A percentile compares a stretch with the other conserved stretches of the same genome.
Evolutionary conservation across 192 early-diverging fungal genomes (phyloP).

Genomic region (Backusella morwellensis): DNA sequence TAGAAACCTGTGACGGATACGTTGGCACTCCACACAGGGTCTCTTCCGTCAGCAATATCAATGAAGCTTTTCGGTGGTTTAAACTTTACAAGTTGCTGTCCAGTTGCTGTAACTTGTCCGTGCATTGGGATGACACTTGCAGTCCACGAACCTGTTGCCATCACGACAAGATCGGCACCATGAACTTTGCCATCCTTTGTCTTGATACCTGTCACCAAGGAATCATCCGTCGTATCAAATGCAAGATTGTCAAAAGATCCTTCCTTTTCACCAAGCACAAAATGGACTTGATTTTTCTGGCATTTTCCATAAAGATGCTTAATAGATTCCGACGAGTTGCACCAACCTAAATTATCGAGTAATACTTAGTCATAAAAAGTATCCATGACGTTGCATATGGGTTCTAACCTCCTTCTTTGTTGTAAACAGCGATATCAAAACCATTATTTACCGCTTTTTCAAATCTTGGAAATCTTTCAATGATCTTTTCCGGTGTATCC

Average conservation of each 20-base stretch:
- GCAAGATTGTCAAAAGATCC: background rate
- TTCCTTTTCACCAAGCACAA: background rate
- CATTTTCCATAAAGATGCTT: slow-evolving; percentile 29
- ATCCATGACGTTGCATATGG: background rate
- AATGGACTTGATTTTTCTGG: slow-evolving; percentile 17
- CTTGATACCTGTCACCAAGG: slow-evolving; percentile 32
- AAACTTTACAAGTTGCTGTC: slow-evolving; percentile 54
- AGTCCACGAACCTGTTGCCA: slow-evolving; percentile 55
- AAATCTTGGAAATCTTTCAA: slow-evolving; percentile 27
- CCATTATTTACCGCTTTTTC: slow-evolving; percentile 21
- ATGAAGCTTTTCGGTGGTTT: slow-evolving; percentile 21
- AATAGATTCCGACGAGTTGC: slow-evolving; percentile 29
- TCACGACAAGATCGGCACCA: slow-evolving; percentile 35
- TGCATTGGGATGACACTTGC: slow-evolving; percentile 42
- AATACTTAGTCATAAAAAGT: background rate
- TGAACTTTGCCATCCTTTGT: slow-evolving; percentile 43
- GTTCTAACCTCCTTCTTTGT: slow-evolving; percentile 28
- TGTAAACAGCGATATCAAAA: slow-evolving; percentile 26
- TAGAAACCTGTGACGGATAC: slow-evolving; percentile 38
- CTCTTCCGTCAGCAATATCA: slow-evolving; percentile 3
- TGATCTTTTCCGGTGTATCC: slow-evolving; percentile 13
- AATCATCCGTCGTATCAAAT: background rate
- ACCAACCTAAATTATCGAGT: slow-evolving; percentile 30
- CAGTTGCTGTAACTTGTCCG: slow-evolving; percentile 39
- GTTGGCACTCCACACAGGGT: slow-evolving; percentile 55